These are phyloP conservation scores for Nyctanthes arbortristis DNA, from an alignment of 257 asterid species.

Conservation along the genomic window DNA sequence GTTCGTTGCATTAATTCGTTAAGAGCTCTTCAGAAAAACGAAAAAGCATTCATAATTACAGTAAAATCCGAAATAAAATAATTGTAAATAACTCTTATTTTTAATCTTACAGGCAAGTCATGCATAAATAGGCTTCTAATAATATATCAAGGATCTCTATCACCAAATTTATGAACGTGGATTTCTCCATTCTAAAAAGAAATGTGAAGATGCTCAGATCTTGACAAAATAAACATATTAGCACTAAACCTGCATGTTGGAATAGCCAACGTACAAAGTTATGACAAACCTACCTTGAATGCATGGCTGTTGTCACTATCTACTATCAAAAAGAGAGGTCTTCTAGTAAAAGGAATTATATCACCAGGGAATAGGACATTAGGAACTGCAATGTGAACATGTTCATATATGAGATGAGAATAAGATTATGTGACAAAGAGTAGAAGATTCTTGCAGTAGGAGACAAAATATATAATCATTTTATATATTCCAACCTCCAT, in stretches of 20 bases:
- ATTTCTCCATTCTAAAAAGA: neutral
- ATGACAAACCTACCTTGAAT: slow-evolving; percentile 99
- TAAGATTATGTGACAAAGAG: slow-evolving; percentile 1
- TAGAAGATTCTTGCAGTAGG: slow-evolving; percentile 1
- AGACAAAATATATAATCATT: slow-evolving; percentile 22
- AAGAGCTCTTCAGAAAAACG: no score
- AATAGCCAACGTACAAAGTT: slow-evolving; percentile 46
- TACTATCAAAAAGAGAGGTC: slow-evolving; percentile 82
- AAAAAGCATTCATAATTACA: no score
- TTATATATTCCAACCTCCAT: slow-evolving; percentile 57
- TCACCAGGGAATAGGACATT: slow-evolving; percentile 88
- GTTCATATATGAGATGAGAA: slow-evolving; percentile 20
- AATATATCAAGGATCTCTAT: no score
- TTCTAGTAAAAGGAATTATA: slow-evolving; percentile 88
- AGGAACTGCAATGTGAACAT: slow-evolving; percentile 58
- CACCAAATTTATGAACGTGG: neutral
- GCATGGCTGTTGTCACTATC: slow-evolving; percentile 96
- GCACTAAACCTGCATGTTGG: slow-evolving; percentile 12
- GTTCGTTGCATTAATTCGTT: no score
- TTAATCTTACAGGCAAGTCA: no score
- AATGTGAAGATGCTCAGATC: slow-evolving; percentile 5
- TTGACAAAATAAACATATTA: slow-evolving; percentile 10
- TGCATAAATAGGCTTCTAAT: no score
- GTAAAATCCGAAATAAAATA: no score
- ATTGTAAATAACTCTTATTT: no score